These are phyloP conservation scores for Luvunga scandens DNA, from an alignment of 345 rosid species.

Conservation along the genomic window DNA sequence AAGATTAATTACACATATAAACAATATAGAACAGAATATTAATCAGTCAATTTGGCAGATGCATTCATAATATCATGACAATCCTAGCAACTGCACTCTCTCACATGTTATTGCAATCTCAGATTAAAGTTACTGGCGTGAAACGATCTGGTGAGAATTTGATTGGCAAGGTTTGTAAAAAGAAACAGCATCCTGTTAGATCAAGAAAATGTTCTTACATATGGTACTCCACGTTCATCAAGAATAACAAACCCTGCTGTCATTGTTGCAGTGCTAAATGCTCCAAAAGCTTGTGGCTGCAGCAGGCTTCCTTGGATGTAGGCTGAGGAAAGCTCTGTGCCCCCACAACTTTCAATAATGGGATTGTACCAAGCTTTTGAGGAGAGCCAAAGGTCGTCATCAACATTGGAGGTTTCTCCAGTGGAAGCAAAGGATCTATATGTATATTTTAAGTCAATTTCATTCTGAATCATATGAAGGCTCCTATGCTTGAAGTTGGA, in stretches of 20 bases:
- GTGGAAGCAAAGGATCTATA: constrained; percentile 57
- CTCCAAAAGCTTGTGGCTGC: constrained; percentile 91
- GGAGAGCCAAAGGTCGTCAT: constrained; percentile 95
- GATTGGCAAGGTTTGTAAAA: neutral
- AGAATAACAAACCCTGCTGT: constrained; percentile 74
- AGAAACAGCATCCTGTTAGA: neutral
- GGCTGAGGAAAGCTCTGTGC: constrained; percentile 80
- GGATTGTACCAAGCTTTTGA: constrained; percentile 76
- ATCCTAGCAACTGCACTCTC: neutral
- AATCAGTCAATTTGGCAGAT: neutral
- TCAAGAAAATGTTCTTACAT: constrained; percentile 35
- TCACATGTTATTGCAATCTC: neutral
- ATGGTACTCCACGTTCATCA: constrained; percentile 60
- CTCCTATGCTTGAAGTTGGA: neutral
- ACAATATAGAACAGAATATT: neutral
- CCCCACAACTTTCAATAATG: constrained; percentile 81
- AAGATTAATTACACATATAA: neutral
- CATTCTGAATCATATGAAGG: neutral
- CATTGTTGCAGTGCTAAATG: constrained; percentile 76
- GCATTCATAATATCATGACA: neutral
- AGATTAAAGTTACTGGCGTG: neutral
- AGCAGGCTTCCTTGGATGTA: constrained; percentile 64
- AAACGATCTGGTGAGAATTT: neutral
- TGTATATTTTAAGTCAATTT: constrained; percentile 1
- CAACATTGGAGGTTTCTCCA: constrained; percentile 86